Conservation (phyloP, 2,329 filamentous ascomycete genomes). For the Xylaria sp. region DNA sequence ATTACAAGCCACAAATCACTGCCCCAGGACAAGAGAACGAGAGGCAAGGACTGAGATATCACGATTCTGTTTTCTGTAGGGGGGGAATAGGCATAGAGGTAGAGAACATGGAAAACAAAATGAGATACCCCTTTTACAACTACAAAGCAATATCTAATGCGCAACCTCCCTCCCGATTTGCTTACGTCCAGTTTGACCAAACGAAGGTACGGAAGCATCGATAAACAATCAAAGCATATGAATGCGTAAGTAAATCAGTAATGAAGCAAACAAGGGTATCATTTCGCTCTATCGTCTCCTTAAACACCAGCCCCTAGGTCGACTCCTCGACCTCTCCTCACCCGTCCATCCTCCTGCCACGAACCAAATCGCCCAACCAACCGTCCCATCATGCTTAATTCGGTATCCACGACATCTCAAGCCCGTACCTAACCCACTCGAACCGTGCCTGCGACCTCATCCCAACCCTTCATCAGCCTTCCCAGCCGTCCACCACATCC, state of each 20-base stretch:
- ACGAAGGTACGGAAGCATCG: not conserved
- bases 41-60: not conserved
- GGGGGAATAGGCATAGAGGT: not conserved
- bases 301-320: not conserved
- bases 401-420: not conserved
- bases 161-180: too few relatives aligned
- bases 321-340: not conserved
- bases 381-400: not conserved
- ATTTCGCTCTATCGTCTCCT: not conserved
- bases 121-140: conserved; percentile 10
- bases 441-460: not conserved
- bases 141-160: not conserved
- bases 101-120: not conserved
- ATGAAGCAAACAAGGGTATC: conserved; percentile 8
- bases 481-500: not conserved
- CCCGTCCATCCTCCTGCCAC: not conserved
- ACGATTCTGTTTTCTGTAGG: not conserved
- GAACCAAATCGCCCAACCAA: not conserved
- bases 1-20: not conserved
- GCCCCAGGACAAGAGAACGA: not conserved
- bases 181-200: too few relatives aligned
- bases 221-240: not conserved
- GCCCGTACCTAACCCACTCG: not conserved
- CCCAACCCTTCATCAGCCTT: not conserved
- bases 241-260: not conserved